Base-by-base conservation (phyloP, 2,329 filamentous ascomycete genomes). In the Pezicula radicicola region DNA sequence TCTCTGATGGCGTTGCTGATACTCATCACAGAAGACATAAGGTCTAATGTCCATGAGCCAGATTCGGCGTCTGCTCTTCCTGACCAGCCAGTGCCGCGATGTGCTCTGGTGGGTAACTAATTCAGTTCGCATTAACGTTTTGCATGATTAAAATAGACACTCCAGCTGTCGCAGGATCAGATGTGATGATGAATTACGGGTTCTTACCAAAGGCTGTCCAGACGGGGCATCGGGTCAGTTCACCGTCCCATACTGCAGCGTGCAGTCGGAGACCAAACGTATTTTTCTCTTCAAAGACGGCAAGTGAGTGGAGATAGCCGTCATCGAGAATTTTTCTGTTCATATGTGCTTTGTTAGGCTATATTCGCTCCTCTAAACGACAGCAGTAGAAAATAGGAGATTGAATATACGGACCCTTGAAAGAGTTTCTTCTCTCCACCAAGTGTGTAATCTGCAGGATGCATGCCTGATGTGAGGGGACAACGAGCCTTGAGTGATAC, bases 201-300 rank as follows among this genome's bases (percentile, higher is more conserved):
- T 28, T 60, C 75, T 25, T 69, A 84, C 81, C 69, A 59, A 86
- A 86, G 2, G 82, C 81, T 2, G 82, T 85, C 83, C 83, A 86
- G 8, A 86, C 74, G 1, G 82, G 83, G 58, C 79, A 83, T 47
- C 71, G 70, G 28, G 69, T 71, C 46, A 83, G 62, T 48, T 77
- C 74, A 2, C 80, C 81, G n/a, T 78, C 75, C 71, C 73, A 76
- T 0, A 81, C 75, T 1, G 78, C 72, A 12, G 80, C 78, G 45
- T 84, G 80, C 0, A 86, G 74, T 12, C 83, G 76, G 2, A 79
- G 52, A 2, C 75, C 76, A 9, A 69, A 66, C 1, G 75, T 79
- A 21, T 72, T 66, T 1, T 57, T 47, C 57, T 86, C 81, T 54
- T 78, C 67, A 51, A 77, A 80, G 1, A 85, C 75, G 13, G 75